These are phyloP conservation scores for Termitomyces eurrhizus DNA, from an alignment of 768 basidiomycete genomes.

Conservation along the genomic window DNA sequence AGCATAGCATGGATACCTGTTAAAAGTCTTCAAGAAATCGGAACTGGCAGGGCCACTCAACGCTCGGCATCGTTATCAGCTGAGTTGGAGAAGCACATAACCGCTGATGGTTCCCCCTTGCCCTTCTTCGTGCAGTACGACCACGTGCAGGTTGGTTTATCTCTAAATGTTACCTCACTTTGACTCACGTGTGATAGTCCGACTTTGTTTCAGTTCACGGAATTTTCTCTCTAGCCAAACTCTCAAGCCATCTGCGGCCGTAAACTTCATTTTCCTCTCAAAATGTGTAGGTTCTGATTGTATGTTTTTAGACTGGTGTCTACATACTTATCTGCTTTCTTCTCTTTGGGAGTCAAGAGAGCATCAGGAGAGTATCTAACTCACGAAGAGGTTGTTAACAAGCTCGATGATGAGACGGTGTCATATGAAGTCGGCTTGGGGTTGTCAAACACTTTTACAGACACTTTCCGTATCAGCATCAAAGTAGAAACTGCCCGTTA, in stretches of 20 bases:
- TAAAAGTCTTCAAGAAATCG: conserved; percentile 57
- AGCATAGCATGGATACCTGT: conserved; percentile 91
- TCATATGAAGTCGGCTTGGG: conserved; percentile 76
- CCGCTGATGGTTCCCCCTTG: conserved; percentile 59
- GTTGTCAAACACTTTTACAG: conserved; percentile 60
- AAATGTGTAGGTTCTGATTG: conserved; percentile 5
- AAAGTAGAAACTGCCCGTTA: conserved; percentile 84
- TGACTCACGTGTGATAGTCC: conserved; percentile 48
- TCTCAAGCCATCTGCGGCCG: conserved; percentile 78
- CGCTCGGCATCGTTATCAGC: conserved; percentile 25
- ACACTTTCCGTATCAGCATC: conserved; percentile 70
- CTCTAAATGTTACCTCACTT: conserved; percentile 2
- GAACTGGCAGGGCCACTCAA: conserved; percentile 37
- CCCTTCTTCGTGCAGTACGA: conserved; percentile 94
- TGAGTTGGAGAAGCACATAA: conserved; percentile 58
- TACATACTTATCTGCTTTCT: conserved; percentile 80
- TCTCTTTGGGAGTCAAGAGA: conserved; percentile 77
- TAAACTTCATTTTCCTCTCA: conserved; percentile 29
- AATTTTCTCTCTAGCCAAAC: conserved; percentile 68
- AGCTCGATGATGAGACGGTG: conserved; percentile 88
- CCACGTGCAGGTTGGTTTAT: conserved; percentile 70
- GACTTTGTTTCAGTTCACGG: conserved; percentile 86
- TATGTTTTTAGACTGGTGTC: conserved; percentile 57
- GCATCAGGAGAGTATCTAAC: conserved; percentile 64
- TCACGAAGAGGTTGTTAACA: conserved; percentile 90